Base-by-base conservation (phyloP, 768 basidiomycete species). In the Tephrocybe rancida region DNA sequence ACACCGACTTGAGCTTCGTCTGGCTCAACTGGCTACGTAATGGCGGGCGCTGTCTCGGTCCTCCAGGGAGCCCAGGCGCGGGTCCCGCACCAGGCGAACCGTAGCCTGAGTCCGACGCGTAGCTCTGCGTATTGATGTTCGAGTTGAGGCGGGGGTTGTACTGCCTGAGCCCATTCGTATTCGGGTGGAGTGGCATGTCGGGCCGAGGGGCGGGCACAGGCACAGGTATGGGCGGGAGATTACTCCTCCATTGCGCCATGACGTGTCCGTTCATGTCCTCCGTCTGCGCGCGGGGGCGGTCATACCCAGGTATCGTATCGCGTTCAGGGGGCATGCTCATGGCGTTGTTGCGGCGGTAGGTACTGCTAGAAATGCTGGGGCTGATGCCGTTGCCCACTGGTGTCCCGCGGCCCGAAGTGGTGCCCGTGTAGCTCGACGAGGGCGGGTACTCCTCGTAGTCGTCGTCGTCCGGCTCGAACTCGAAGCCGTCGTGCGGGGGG, bases 361-460 rank as follows among this genome's bases (percentile, higher is more conserved):
- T 82, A 50, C 30, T 14, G 38, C 25, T 34, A 18, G 37, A 38
- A 5, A 44, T 5, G 0, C 38, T 16, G n/a, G n/a, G n/a, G 22
- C 19, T 44, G 14, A n/a, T 35, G 21, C 45, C 43, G 22, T 45
- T 59, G n/a, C 53, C 54, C 16, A 87, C 60, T 0, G 91, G 91
- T 1, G 92, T 94, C 18, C 86, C 88, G 2, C 90, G 82, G 13
- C 91, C 90, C 5, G 86, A 87, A 5, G 35, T 16, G 5, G 35
- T 37, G 3, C 79, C 62, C 0, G 78, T 65, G 52, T 71, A 67
- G 45, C 70, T 67, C 21, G 71, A 66, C 3, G 81, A 69, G 5
- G 80, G 74, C 1, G 85, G 83, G 63, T 88, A 88, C 56, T 92
- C 92, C 64, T 93, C 92, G 52, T 77, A 83, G 1, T 91, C 89